phyloP scores from a whole-genome alignment of 371 early-diverging fungal species.

The Phascolomyces articulosus region DNA sequence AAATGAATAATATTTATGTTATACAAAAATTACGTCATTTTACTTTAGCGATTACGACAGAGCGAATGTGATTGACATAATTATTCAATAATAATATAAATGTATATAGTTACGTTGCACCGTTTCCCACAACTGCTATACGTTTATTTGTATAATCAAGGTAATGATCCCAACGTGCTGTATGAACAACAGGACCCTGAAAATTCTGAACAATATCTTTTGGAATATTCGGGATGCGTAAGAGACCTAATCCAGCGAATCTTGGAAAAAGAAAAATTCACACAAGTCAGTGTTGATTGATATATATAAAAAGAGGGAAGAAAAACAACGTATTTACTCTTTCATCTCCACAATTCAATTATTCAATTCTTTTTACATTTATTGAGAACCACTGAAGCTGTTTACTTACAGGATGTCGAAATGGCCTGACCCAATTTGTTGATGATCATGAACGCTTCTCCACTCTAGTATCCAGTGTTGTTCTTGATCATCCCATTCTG shows the following conservation, averaged over 20 bases:
- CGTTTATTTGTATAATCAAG: constrained; percentile 52
- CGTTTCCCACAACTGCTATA: constrained; percentile 56
- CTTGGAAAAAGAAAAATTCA: too few species aligned
- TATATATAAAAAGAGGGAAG: too few species aligned
- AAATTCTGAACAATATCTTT: constrained; percentile 39
- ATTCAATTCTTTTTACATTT: too few species aligned
- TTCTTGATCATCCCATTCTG: constrained; percentile 45
- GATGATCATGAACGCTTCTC: constrained; percentile 3
- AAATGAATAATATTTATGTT: not conserved
- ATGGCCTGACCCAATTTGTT: constrained; percentile 9
- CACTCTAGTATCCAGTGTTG: constrained; percentile 51
- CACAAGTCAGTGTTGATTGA: too few species aligned
- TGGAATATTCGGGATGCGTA: constrained; percentile 57
- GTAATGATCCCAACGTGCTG: constrained; percentile 50
- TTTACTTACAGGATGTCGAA: constrained; percentile 40
- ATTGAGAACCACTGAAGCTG: too few species aligned
- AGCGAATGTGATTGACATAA: too few species aligned
- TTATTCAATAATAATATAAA: too few species aligned
- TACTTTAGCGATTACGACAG: too few species aligned
- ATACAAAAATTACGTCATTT: too few species aligned
- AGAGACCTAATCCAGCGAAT: constrained; percentile 27
- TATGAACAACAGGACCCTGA: constrained; percentile 50
- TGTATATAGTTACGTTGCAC: constrained; percentile 42
- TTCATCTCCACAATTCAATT: too few species aligned
- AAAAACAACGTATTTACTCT: too few species aligned